Evolutionary conservation across 805 yeast genomes (phyloP), one percentile per base, ranked within the genome.

Genomic region (Cyberlindnera maclurae): DNA sequence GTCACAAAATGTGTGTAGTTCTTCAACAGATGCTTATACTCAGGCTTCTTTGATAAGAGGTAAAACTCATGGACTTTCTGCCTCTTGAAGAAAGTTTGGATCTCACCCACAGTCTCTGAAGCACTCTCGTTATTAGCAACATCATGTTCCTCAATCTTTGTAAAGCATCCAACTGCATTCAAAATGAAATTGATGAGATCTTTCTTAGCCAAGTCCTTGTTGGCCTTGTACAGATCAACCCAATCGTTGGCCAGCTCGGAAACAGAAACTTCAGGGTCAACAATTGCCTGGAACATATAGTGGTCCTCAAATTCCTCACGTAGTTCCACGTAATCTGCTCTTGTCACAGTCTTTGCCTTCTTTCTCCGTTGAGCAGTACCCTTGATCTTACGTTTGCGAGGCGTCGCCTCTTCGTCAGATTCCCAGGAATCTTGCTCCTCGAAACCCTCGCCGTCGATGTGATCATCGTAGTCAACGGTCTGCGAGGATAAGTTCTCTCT

Each of bases 11-110:
- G 73, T 11, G 67, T 47, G 31, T 76, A 72, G 50, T 78, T 78
- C 33, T 60, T 63, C 44, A 71, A 72, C 52, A 85, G 75, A 37
- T 67, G 65, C 46, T 63, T 68, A 47, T 57, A 62, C 31, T 61
- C 64, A 2, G 64, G 49, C 55, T 71, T 71, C 41, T 71, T 77
- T 13, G 82, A 67, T 12, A 65, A 45, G 40, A 86, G 67, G 8
- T 89, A 87, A 47, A 75, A 84, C 48, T 84, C 93, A 50, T 82
- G 89, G 29, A 66, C 53, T 37, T 67, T 67, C 57, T 83, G 89
- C 12, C 65, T 63, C 38, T 71, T 65, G 48, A 84, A 83, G 33
- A 73, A 60, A 15, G 75, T 64, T 44, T 83, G 82, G 20, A 88
- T 60, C 57, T 86, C 95, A 4, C 71, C 77, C 9, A 85, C 73